These are phyloP conservation scores for Umbelopsis vinacea DNA, from an alignment of 192 early-diverging fungal species.

Conservation along the genomic window DNA sequence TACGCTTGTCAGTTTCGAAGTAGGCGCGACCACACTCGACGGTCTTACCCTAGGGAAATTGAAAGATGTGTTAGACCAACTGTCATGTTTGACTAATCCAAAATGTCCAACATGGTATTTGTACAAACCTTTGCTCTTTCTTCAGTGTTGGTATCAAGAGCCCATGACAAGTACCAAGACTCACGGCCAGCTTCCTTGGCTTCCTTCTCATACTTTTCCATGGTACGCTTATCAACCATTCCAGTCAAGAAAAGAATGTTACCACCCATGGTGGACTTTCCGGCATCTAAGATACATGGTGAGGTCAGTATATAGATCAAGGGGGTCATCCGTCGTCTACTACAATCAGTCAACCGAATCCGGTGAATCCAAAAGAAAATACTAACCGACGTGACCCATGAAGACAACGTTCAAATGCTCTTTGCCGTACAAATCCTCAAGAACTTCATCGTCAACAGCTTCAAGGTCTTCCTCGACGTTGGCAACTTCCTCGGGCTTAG, in stretches of 20 bases:
- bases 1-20: slow-evolving; percentile 94
- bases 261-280: slow-evolving; percentile 99
- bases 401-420: slow-evolving; percentile 98
- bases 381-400: slow-evolving; percentile 96
- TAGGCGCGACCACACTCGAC: slow-evolving; percentile 97
- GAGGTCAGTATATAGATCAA: too few relatives aligned
- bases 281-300: slow-evolving; percentile 61
- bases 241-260: slow-evolving; percentile 95
- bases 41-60: slow-evolving; percentile 80
- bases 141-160: slow-evolving; percentile 94
- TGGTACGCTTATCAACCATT: slow-evolving; percentile 99
- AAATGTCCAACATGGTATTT: background rate
- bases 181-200: slow-evolving; percentile 97
- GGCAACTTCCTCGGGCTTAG: slow-evolving; percentile 36
- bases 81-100: background rate
- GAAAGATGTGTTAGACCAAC: slow-evolving; percentile 6
- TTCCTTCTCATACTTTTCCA: slow-evolving; percentile 99
- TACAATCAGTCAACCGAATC: too few relatives aligned
- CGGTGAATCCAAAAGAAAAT: background rate
- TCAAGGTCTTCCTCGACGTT: slow-evolving; percentile 59
- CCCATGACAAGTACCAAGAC: slow-evolving; percentile 99
- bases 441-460: slow-evolving; percentile 54
- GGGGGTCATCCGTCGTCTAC: too few relatives aligned
- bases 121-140: slow-evolving; percentile 86
- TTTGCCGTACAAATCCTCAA: slow-evolving; percentile 80